These are phyloP conservation scores for Auriscalpium orientale DNA, from an alignment of 768 basidiomycete genomes.

Conservation along the genomic window DNA sequence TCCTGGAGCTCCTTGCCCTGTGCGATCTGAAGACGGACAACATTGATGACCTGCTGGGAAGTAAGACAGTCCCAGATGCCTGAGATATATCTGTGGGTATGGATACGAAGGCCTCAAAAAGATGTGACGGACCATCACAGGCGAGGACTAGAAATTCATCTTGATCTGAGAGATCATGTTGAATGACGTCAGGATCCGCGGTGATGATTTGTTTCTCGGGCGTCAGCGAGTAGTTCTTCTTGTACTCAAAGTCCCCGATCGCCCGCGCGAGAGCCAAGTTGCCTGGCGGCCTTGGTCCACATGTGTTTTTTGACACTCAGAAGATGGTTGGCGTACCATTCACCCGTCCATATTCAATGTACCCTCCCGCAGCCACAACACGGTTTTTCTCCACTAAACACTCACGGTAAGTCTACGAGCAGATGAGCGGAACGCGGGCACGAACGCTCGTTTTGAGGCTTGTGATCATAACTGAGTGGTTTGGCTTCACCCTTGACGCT, in stretches of 20 bases:
- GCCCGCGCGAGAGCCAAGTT: slow-evolving; percentile 94
- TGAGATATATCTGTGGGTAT: slow-evolving; percentile 22
- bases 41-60: slow-evolving; percentile 89
- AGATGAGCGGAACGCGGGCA: slow-evolving; percentile 8
- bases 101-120: slow-evolving; percentile 5
- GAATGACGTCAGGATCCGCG: slow-evolving; percentile 83
- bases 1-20: slow-evolving; percentile 72
- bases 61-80: slow-evolving; percentile 98
- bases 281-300: slow-evolving; percentile 38
- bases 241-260: slow-evolving; percentile 97
- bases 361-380: slow-evolving; percentile 88
- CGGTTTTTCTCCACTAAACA: slow-evolving; percentile 71
- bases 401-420: slow-evolving; percentile 7
- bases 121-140: slow-evolving; percentile 68
- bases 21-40: slow-evolving; percentile 74
- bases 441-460: slow-evolving; percentile 81
- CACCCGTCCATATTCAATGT: slow-evolving; percentile 92
- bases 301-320: neutral
- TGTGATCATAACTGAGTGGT: slow-evolving; percentile 90
- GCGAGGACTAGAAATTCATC: slow-evolving; percentile 97
- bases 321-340: slow-evolving; percentile 53
- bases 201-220: slow-evolving; percentile 95
- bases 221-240: slow-evolving; percentile 76
- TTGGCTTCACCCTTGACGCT: slow-evolving; percentile 80
- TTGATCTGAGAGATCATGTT: slow-evolving; percentile 74